These are phyloP conservation scores for Butyriboletus loyo DNA, from an alignment of 768 basidiomycete species.

Conservation along the genomic window DNA sequence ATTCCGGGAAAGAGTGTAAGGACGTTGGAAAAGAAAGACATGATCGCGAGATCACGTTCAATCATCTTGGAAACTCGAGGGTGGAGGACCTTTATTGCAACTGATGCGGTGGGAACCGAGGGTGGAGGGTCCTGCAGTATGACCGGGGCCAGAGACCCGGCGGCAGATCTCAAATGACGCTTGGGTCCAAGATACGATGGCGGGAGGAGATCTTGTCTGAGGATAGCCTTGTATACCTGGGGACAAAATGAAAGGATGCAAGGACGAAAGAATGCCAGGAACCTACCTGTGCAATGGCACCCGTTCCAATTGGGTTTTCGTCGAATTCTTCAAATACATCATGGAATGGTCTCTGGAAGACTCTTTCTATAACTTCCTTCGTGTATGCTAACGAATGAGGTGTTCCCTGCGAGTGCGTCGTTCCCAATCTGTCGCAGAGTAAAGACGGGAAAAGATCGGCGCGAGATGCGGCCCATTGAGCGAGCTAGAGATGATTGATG, in stretches of 20 bases:
- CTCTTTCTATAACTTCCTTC: conserved; percentile 71
- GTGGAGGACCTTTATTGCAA: conserved; percentile 96
- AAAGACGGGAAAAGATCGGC: conserved; percentile 88
- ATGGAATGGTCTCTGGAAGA: conserved; percentile 79
- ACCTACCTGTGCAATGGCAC: conserved; percentile 86
- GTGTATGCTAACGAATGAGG: conserved; percentile 83
- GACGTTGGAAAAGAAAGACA: conserved; percentile 84
- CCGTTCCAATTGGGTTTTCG: conserved; percentile 86
- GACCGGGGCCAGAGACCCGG: conserved; percentile 52
- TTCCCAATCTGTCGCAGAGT: conserved; percentile 81
- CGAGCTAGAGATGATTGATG: conserved; percentile 51
- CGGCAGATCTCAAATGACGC: conserved; percentile 45
- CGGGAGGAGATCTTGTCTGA: conserved; percentile 82
- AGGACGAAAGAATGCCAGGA: conserved; percentile 17
- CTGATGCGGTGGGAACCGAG: conserved; percentile 76
- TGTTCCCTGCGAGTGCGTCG: conserved; percentile 83
- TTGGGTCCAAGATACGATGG: conserved; percentile 80
- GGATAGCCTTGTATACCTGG: conserved; percentile 85
- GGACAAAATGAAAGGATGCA: background rate
- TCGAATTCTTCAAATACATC: conserved; percentile 92
- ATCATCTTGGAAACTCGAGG: conserved; percentile 82
- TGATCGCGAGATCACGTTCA: conserved; percentile 87
- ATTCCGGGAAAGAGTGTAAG: conserved; percentile 85
- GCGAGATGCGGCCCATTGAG: conserved; percentile 97
- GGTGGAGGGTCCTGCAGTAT: conserved; percentile 55